Base-by-base conservation (phyloP, 2,329 filamentous ascomycete genomes). In the Ophiostoma tasmaniense region DNA sequence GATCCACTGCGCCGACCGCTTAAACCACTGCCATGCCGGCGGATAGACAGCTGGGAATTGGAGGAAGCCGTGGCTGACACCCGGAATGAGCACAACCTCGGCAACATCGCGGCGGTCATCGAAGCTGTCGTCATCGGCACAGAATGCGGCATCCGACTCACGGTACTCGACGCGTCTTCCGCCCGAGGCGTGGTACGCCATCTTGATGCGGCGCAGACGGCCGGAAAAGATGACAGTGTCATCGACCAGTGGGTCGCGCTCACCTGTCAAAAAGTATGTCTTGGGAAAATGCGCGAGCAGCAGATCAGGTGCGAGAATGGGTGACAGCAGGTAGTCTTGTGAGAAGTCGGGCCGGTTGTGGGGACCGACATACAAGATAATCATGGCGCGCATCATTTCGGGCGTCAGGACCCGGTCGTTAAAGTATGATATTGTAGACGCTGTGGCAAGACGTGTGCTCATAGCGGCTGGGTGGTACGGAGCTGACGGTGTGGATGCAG, bases 301-400 rank as follows among this genome's bases (percentile, higher is more conserved):
- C 0, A 86, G 83, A 73, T 97, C 94, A 0, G 95, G 95, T 0
- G 95, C 93, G 0, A 97, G 85, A 0, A 97, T 88, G 0, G 95
- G 95, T 0, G 91, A 96, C 2, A 99, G 86, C 0, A 97, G 85
- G 76, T 93, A 97, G 78, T 99, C 94, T 7, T 91, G 92, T 35
- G 87, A 87, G 77, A 99, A 98, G 76, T 98, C 93, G 0, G 95
- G 95, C 0, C 93, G 89, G 77, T 95, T 92, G 76, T 97, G 91
- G 0, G 93, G 93, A 0, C 95, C 95, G 68, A 99, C 91, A 77
- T 99, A 99, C 3, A 99, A 83, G 73, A 99, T 96, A 73, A 99
- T 97, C 93, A 99, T 98, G 72, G 93, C 92, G 39, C 95, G 90
- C 90, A 98, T 97, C 92, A 98, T 97, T 78, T 99, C 95, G 0